phyloP scores from a whole-genome alignment of 768 basidiomycete genomes.

The Peribolospora kevripleyi region DNA sequence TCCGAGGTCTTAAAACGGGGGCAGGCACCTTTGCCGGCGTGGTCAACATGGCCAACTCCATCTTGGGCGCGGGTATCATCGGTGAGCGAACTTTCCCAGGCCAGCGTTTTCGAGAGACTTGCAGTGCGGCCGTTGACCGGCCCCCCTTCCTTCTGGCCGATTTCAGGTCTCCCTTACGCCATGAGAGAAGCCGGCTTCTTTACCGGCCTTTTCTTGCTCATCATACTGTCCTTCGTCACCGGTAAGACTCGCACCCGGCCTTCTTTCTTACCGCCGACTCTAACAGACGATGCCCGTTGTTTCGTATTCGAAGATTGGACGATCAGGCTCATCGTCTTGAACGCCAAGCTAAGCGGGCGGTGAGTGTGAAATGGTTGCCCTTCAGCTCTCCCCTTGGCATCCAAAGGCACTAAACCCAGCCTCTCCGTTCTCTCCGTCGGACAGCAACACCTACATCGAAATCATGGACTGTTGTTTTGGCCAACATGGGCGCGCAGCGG shows the following conservation, averaged over 20 bases:
- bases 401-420: no score
- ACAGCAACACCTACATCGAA: conserved; percentile 47
- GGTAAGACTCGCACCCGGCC: not conserved
- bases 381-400: no score
- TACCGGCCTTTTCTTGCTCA: conserved; percentile 55
- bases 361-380: conserved; percentile 15
- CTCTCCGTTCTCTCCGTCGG: no score
- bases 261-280: not conserved
- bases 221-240: conserved; percentile 59
- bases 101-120: not conserved
- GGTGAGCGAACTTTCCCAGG: conserved; percentile 9
- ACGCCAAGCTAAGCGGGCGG: conserved; percentile 82
- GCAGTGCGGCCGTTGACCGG: not conserved
- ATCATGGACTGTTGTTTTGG: conserved; percentile 91
- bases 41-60: conserved; percentile 81
- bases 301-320: conserved; percentile 44
- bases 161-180: conserved; percentile 69
- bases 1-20: conserved; percentile 48
- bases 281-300: not conserved
- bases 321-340: conserved; percentile 79
- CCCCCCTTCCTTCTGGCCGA: not conserved
- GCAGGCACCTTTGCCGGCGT: conserved; percentile 16
- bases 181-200: conserved; percentile 84
- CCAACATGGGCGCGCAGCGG: conserved; percentile 63
- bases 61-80: conserved; percentile 61